Base-by-base conservation (phyloP, 139 green algal genomes). In the Yamagishiella unicocca region DNA sequence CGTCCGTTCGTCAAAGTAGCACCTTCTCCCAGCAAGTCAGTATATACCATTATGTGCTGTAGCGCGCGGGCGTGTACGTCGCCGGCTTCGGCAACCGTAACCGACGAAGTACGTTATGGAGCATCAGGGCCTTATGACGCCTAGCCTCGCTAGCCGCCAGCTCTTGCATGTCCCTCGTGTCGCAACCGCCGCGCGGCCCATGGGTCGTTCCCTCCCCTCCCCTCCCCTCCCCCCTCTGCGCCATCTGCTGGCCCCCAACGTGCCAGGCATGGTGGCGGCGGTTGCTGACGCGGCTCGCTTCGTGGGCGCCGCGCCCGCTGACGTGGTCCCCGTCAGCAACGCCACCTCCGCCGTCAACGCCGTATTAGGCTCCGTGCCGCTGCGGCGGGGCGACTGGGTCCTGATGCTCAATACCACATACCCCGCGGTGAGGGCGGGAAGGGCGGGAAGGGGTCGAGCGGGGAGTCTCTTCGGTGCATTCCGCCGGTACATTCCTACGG, bases 311-410 rank as follows among this genome's bases (percentile, higher is more conserved):
- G 40, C 81, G 10, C 87, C 89, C 10, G 12, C 17, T 0, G 94
- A 96, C 72, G 71, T 94, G 17, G 92, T 96, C 1, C 86, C 92
- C 1, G 61, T 94, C 31, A 5, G 43, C 58, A 96, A 96, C 62
- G 94, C 92, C 31, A 96, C 94, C 17, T 84, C 82, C 0, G 94
- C 89, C 0, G 67, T 93, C 42, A 94, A 91, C 58, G 76, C 91
- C 0, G 92, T 95, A 40, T 70, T 95, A 45, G 8, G 21, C 31
- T 77, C 54, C 7, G 27, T 93, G 43, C 38, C 70, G 61, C 82
- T 87, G 45, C 46, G 82, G 25, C 45, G 66, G 21, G 89, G 92
- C 0, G 93, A 95, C 76, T 76, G 90, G 33, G 24, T 96, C 31
- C 71, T 95, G n/a, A 85, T 91, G 9, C 62, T 88, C 72, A 90